Percentiles rank a stretch among this genome's conserved stretches.
These are phyloP conservation scores for Hyphodiscus sp. DNA, from an alignment of 2,329 filamentous ascomycete genomes.

Conservation along the genomic window DNA sequence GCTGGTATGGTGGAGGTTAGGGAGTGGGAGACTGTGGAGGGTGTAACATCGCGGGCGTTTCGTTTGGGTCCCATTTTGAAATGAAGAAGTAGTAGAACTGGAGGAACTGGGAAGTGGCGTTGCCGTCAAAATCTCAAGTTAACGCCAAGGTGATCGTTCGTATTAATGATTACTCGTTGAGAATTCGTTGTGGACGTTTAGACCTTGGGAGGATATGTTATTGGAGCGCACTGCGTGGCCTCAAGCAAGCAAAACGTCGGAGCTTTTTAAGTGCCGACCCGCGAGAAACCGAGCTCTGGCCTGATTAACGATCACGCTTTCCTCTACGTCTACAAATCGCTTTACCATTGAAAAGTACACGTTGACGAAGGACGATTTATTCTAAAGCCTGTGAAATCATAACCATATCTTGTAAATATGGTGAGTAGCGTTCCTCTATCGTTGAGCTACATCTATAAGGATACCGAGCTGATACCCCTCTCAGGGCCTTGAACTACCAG, in stretches of 20 bases:
- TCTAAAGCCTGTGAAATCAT: background rate
- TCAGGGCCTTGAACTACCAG: constrained; percentile 49
- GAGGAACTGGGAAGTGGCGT: background rate
- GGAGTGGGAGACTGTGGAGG: constrained; percentile 16
- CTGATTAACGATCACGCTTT: background rate
- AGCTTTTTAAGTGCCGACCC: background rate
- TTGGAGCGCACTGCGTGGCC: background rate
- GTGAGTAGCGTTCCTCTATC: constrained; percentile 6
- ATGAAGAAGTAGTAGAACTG: background rate
- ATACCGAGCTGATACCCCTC: constrained; percentile 4
- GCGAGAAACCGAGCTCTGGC: background rate
- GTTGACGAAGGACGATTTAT: background rate
- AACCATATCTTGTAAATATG: constrained; percentile 17
- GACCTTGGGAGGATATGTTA: too few relatives aligned
- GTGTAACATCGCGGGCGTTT: constrained; percentile 27
- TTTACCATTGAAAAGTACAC: too few relatives aligned
- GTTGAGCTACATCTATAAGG: background rate
- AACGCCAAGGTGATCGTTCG: too few relatives aligned
- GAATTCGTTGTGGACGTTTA: too few relatives aligned
- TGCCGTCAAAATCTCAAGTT: too few relatives aligned
- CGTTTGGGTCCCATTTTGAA: constrained; percentile 45
- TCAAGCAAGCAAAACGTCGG: background rate
- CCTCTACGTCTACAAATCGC: background rate
- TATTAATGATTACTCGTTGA: background rate
- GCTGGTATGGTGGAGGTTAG: constrained; percentile 20